Conservation (phyloP, 2,329 filamentous ascomycete genomes). For the Pseudogymnoascus pannorum region DNA sequence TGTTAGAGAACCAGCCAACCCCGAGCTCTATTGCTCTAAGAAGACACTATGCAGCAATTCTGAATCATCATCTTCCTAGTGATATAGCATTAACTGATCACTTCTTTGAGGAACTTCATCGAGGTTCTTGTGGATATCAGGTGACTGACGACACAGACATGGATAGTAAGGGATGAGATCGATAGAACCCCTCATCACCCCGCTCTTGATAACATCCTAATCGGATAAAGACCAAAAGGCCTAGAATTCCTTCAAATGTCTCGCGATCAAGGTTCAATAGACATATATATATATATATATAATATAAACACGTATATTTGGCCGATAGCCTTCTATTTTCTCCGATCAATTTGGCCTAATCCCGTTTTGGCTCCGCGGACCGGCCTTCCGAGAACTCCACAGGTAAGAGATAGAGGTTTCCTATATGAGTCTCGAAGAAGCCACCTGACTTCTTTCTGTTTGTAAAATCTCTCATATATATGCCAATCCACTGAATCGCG, state of each 20-base stretch:
- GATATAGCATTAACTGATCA: neutral
- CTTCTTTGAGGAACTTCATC: neutral
- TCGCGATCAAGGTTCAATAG: neutral
- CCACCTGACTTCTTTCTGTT: conserved; percentile 3
- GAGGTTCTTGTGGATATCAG: neutral
- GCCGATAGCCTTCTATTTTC: neutral
- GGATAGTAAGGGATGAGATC: neutral
- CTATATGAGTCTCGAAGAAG: conserved; percentile 6
- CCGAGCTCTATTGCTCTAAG: neutral
- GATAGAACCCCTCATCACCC: conserved; percentile 2
- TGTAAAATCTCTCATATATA: neutral
- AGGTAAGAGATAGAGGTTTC: conserved; percentile 5
- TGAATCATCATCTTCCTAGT: neutral
- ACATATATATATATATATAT: no score
- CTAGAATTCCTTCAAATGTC: neutral
- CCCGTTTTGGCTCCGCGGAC: neutral
- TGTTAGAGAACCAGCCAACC: neutral
- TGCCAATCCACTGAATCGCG: neutral
- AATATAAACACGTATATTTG: neutral
- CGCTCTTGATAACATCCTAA: conserved; percentile 8
- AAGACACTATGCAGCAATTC: neutral
- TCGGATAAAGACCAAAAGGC: conserved; percentile 3
- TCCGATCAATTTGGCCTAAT: neutral
- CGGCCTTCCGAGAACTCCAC: conserved; percentile 1
- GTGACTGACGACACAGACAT: neutral